Percentiles rank a stretch among this genome's conserved stretches.
Evolutionary conservation across 495 filamentous ascomycete genomes (phyloP).

Genomic region (Neurospora sp.): DNA sequence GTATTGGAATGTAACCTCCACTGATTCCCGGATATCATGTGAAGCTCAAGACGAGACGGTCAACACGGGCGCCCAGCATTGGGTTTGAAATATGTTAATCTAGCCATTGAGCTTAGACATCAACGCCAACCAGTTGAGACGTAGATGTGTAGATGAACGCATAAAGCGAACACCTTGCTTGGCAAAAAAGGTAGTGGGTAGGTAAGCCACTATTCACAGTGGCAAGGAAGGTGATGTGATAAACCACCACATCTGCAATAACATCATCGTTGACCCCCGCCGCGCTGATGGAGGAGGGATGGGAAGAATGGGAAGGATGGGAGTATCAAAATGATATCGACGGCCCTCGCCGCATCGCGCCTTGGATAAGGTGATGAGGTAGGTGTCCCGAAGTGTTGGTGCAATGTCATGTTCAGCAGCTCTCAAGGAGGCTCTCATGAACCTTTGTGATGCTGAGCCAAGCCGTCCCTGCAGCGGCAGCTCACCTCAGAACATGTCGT

Average conservation of each 20-base stretch:
- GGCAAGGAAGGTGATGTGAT: not conserved
- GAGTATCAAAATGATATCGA: not conserved
- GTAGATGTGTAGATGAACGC: not conserved
- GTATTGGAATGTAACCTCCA: constrained; percentile 33
- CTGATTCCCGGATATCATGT: constrained; percentile 38
- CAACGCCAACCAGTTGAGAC: constrained; percentile 19
- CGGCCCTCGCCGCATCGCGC: not conserved
- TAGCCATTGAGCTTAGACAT: constrained; percentile 33
- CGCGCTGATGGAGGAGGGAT: not conserved
- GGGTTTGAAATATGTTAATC: constrained; percentile 26
- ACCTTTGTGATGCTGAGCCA: not conserved
- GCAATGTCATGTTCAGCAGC: not conserved
- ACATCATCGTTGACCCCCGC: not conserved
- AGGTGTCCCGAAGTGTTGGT: not conserved
- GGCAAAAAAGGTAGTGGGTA: not conserved
- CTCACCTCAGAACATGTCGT: not conserved
- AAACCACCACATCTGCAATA: not conserved
- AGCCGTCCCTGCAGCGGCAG: not conserved
- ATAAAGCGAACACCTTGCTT: not conserved
- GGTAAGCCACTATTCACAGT: not conserved
- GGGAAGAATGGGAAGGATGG: not conserved
- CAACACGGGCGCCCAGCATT: constrained; percentile 39
- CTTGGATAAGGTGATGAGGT: not conserved
- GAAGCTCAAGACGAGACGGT: constrained; percentile 36
- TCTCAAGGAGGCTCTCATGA: not conserved